Evolutionary conservation across 148 eudicot genomes (phyloP).

Genomic region (Camellia sinensis): DNA sequence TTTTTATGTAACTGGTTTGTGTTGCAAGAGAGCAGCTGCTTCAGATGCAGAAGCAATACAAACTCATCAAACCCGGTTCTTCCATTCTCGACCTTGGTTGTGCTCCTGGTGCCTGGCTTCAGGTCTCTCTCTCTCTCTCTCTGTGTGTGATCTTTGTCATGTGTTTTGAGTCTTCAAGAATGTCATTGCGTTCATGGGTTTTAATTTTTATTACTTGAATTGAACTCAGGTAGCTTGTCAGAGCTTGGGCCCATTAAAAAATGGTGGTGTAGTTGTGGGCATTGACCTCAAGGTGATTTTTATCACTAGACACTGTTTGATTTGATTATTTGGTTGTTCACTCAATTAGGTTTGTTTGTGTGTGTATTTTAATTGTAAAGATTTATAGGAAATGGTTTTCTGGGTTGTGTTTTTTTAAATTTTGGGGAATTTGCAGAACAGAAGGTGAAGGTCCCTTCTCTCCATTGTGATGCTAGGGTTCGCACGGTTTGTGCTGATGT

Average conservation of each 20-base stretch:
- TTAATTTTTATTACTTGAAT: conserved; percentile 11
- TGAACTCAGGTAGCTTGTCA: conserved; percentile 71
- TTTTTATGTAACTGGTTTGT: background rate
- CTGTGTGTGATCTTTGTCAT: background rate
- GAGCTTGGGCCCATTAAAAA: conserved; percentile 65
- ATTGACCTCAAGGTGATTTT: conserved; percentile 66
- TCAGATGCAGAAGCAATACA: conserved; percentile 86
- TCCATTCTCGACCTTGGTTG: conserved; percentile 96
- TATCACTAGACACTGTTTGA: background rate
- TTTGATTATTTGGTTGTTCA: background rate
- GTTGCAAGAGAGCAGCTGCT: conserved; percentile 50
- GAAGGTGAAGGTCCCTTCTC: conserved; percentile 87
- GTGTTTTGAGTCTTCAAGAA: background rate
- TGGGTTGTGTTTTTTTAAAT: conserved; percentile 10
- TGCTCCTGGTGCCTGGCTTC: conserved; percentile 99
- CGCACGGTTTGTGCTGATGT: conserved; percentile 83
- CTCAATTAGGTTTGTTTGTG: background rate
- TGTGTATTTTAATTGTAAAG: background rate
- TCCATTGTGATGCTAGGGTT: conserved; percentile 80
- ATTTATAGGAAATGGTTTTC: background rate
- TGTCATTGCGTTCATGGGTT: background rate
- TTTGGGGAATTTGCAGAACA: conserved; percentile 49
- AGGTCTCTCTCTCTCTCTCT: conserved; percentile 36
- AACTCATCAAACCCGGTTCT: conserved; percentile 69
- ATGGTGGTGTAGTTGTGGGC: conserved; percentile 75